Percentiles rank a stretch among this genome's conserved stretches.
Conservation (phyloP, 129 eudicot genomes). For the Flaveria trinervia region DNA sequence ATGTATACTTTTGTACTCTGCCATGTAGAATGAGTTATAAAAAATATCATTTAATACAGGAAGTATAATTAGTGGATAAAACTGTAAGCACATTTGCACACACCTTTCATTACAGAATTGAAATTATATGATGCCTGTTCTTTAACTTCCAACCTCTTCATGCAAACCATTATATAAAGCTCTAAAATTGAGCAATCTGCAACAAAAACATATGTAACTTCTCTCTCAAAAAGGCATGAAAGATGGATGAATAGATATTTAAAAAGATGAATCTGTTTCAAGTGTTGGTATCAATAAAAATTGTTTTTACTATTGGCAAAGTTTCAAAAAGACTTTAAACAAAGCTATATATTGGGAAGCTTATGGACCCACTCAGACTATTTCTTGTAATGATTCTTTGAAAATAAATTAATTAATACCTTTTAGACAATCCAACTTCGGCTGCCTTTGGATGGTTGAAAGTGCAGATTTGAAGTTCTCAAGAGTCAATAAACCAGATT, state of each 20-base stretch:
- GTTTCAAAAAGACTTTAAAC: neutral
- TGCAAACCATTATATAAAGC: conserved; percentile 85
- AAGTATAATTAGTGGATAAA: neutral
- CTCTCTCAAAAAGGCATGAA: neutral
- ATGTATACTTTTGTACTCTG: conserved; percentile 82
- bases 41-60: neutral
- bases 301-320: neutral
- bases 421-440: conserved; percentile 81
- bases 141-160: conserved; percentile 82
- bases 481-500: conserved; percentile 63
- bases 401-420: conserved; percentile 38
- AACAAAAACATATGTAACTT: conserved; percentile 4
- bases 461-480: conserved; percentile 89
- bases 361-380: neutral
- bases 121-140: conserved; percentile 78
- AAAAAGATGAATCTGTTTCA: neutral
- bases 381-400: neutral
- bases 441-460: conserved; percentile 67
- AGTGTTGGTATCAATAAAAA: neutral
- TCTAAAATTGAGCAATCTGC: conserved; percentile 93
- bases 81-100: conserved; percentile 15
- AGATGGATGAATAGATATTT: neutral
- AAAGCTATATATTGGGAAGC: neutral
- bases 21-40: conserved; percentile 11
- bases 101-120: conserved; percentile 86